Evolutionary conservation across 805 yeast genomes (phyloP).

Genomic region (Wickerhamiella musiphila): DNA sequence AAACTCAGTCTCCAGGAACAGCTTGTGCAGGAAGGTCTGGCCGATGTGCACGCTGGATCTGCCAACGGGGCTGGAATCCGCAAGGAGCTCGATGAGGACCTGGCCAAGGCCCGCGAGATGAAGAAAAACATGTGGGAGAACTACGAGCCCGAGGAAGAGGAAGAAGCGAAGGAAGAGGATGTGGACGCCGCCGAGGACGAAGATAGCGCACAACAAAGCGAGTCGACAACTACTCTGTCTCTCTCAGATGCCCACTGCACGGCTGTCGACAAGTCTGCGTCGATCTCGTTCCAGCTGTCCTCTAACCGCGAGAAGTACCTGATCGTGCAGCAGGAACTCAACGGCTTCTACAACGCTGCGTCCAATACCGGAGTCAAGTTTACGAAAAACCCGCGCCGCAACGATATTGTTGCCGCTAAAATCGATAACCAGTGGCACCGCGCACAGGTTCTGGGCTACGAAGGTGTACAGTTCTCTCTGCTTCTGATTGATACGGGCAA

Average conservation of each 20-base stretch:
- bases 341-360: conserved; percentile 18
- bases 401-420: conserved; percentile 38
- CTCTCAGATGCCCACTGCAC: conserved; percentile 24
- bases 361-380: conserved; percentile 18
- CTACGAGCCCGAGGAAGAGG: conserved; percentile 29
- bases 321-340: conserved; percentile 14
- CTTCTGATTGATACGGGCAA: conserved; percentile 1
- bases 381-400: conserved; percentile 27
- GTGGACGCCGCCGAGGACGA: conserved; percentile 9
- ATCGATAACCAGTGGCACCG: conserved; percentile 38
- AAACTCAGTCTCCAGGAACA: conserved; percentile 27
- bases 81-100: conserved; percentile 39
- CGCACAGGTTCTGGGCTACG: conserved; percentile 33
- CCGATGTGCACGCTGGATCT: conserved; percentile 47
- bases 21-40: conserved; percentile 46
- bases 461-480: conserved; percentile 21
- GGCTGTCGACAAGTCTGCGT: conserved; percentile 15
- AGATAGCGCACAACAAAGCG: conserved; percentile 10
- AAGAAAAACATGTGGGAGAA: conserved; percentile 53
- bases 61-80: conserved; percentile 39
- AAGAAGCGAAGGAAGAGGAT: conserved; percentile 9
- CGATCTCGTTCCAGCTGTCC: conserved; percentile 12
- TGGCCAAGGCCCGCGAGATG: conserved; percentile 37
- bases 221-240: conserved; percentile 10
- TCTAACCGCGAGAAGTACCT: conserved; percentile 9